Evolutionary conservation across 768 basidiomycete genomes (phyloP), one percentile per base, ranked within the genome.

Genomic region (Leucogyrophana mollusca): DNA sequence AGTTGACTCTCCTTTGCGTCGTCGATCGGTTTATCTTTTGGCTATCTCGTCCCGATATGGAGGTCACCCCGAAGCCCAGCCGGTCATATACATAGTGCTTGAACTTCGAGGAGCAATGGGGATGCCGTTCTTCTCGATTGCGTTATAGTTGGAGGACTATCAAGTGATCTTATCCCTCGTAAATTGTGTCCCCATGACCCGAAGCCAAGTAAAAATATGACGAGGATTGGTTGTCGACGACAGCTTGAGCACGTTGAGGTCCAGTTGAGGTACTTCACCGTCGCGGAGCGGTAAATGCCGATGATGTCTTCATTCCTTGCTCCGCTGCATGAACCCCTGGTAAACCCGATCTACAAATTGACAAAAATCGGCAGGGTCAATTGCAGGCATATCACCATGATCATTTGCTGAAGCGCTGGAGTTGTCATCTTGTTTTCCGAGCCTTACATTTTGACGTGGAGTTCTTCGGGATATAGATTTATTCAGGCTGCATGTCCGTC

Each of bases 341-440:
- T 34, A 34, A 52, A 40, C 55, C 53, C 36, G 21, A 49, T 52
- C 37, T 46, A 41, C 40, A 49, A 57, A 60, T 60, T 49, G 56
- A 53, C 46, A 55, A 30, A 30, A 30, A 30, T 30, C 27, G 27
- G 51, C 60, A 65, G 58, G 60, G 63, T 58, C 63, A 56, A 52
- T 30, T 30, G 27, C 27, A 37, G 35, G 53, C 45, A 42, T 33
- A 56, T 50, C 52, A 54, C 49, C 49, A 53, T 48, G 51, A 48
- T 53, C 52, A 54, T 55, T 47, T 47, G 18, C 45, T 51, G 34
- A 58, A 53, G 56, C 51, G 51, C 48, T 47, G 47, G 41, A 37
- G 22, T 36, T 41, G 47, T 47, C 24, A 50, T 59, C 54, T 49
- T 47, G 25, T 27, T 23, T 35, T 43, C 39, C 49, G 43, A 45